Conservation (phyloP, 345 rosid species). For the Salix exigua region DNA sequence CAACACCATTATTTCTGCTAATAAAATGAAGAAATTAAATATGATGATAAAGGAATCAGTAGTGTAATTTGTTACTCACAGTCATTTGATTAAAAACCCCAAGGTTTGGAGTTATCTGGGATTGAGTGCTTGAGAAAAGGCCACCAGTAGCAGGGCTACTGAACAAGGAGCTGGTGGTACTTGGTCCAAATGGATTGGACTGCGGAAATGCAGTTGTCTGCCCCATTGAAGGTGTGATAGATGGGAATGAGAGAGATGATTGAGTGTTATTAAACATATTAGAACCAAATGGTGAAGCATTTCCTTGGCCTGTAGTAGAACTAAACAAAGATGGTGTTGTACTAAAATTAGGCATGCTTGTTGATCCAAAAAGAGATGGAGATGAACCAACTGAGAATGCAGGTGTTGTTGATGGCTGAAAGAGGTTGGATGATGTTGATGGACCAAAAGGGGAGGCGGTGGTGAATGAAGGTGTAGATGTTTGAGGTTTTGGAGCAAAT, state of each 20-base stretch:
- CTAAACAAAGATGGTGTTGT: conserved; percentile 56
- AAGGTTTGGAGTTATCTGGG: conserved; percentile 43
- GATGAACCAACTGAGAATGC: conserved; percentile 45
- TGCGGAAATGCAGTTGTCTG: conserved; percentile 36
- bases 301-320: conserved; percentile 40
- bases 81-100: conserved; percentile 44
- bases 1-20: background rate
- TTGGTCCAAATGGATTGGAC: conserved; percentile 23
- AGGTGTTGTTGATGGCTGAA: conserved; percentile 46
- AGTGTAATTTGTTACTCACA: conserved; percentile 36
- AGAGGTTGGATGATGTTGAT: conserved; percentile 42
- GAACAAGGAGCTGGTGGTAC: conserved; percentile 42
- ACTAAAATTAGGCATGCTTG: conserved; percentile 51
- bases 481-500: conserved; percentile 44
- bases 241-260: conserved; percentile 51
- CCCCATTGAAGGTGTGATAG: conserved; percentile 40
- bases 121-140: conserved; percentile 48
- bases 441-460: conserved; percentile 24
- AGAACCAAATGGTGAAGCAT: conserved; percentile 39
- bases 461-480: conserved; percentile 36
- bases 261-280: conserved; percentile 48
- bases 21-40: background rate
- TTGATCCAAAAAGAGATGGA: conserved; percentile 42
- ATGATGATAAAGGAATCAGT: background rate
- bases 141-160: conserved; percentile 51